These are phyloP conservation scores for Zygnema cylindricum DNA, from an alignment of 139 green algal species.

Conservation along the genomic window DNA sequence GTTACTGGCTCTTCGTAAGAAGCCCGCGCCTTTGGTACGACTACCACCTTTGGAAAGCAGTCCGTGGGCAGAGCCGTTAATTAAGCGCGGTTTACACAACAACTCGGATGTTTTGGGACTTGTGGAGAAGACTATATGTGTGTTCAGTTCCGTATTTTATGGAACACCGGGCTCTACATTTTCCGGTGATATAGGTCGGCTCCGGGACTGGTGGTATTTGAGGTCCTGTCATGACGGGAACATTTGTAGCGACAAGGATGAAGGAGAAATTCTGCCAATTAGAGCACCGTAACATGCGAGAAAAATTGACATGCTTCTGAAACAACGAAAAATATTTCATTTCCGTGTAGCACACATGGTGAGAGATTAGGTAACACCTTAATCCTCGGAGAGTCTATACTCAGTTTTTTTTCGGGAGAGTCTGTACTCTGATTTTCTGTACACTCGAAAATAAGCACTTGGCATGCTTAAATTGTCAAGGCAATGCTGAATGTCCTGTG, in stretches of 20 bases:
- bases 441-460: no score
- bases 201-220: constrained; percentile 28
- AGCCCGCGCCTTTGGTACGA: constrained; percentile 18
- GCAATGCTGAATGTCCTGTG: no score
- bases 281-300: not conserved
- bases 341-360: no score
- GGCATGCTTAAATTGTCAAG: no score
- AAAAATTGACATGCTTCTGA: no score
- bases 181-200: constrained; percentile 13
- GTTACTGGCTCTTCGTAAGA: constrained; percentile 22
- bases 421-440: no score
- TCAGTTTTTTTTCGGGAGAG: no score
- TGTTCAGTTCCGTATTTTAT: constrained; percentile 26
- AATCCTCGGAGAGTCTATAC: no score
- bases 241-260: constrained; percentile 8
- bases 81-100: not conserved
- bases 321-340: no score
- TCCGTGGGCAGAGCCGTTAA: constrained; percentile 33
- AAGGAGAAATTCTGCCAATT: not conserved
- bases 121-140: constrained; percentile 42
- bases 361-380: no score
- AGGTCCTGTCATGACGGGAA: constrained; percentile 1
- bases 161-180: constrained; percentile 41
- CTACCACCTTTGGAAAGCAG: not conserved
- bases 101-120: not conserved